Base-by-base conservation (phyloP, 176 grass and related monocot genomes). In the Dactylis glomerata region DNA sequence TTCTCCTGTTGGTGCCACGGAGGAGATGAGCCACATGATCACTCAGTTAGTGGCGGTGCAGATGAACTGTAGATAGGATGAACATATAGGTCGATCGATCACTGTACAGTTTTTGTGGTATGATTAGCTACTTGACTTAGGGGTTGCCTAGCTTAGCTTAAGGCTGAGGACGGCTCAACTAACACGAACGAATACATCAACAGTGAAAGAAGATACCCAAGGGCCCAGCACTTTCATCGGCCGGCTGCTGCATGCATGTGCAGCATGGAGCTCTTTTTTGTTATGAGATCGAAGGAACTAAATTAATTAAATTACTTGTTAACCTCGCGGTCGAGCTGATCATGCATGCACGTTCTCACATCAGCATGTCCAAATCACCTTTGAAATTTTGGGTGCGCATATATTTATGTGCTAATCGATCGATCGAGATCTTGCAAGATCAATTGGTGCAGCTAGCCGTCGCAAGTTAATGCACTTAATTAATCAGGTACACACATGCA, bases 321-420 rank as follows among this genome's bases (percentile, higher is more conserved):
- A 47, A 19, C 42, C 44, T 11, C 69, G 47, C 7, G 34, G 24
- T 16, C 16, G 5, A 75, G 19, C 30, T 2, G 8, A 1, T n/a
- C 20, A 4, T 5, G 8, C 30, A 63, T 22, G 31, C 51, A 63
- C 5, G 17, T 55, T 76, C 56, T 20, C 49, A 28, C 73, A 36
- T 52, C 36, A 52, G 27, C 71, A 24, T 37, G 58, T 81, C 27
- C 22, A 78, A 63, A 49, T 87, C 85, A 65, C 80, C 22, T 71
- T 56, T 68, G 73, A 81, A 58, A 27, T 72, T 36, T 34, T 13
- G 23, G 1, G 51, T 7, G 23, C 20, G 22, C 16, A 5, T 3
- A 50, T 50, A 24, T n/a, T n/a, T n/a, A 61, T 26, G 14, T 30
- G 12, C 58, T 10, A 9, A n/a, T 15, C 45, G 34, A 40, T 40